Percentiles rank a stretch among this genome's conserved stretches.
These are phyloP conservation scores for Vigna radiata DNA, from an alignment of 306 rosid species.

Conservation along the genomic window DNA sequence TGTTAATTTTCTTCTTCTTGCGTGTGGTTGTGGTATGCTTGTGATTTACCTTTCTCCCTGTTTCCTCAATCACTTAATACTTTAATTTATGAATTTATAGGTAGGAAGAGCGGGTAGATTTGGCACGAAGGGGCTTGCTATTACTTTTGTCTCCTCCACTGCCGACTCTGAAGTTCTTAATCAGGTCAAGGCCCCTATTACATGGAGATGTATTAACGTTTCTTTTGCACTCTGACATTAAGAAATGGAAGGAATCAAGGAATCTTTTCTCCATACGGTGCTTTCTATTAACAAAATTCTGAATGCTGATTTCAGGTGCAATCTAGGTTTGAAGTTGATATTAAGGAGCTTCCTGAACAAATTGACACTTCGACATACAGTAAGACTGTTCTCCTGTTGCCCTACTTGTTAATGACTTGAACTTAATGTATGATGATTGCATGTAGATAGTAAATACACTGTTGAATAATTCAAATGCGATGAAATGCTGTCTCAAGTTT, in stretches of 20 bases:
- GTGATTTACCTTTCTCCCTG: neutral
- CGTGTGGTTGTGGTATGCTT: conserved; percentile 7
- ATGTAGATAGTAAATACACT: neutral
- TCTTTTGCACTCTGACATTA: neutral
- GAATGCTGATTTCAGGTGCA: conserved; percentile 70
- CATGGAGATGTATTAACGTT: neutral
- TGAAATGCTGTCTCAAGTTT: neutral
- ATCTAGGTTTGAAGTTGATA: conserved; percentile 97
- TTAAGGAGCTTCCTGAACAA: conserved; percentile 97
- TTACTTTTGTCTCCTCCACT: conserved; percentile 88
- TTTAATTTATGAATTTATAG: conserved; percentile 49
- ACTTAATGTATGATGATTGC: too few species aligned
- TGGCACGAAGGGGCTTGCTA: conserved; percentile 97
- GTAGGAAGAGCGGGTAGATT: conserved; percentile 98
- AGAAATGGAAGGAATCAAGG: neutral
- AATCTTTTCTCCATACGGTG: neutral
- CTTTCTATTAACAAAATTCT: conserved; percentile 55
- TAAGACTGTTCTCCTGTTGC: conserved; percentile 50
- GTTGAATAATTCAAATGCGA: too few species aligned
- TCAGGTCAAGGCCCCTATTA: conserved; percentile 45
- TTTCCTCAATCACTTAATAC: neutral
- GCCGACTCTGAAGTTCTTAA: conserved; percentile 80
- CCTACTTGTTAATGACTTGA: neutral
- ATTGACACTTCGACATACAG: conserved; percentile 94
- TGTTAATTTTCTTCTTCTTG: neutral